Conservation (phyloP, 192 early-diverging fungal species). For the Backusella macrospora region DNA sequence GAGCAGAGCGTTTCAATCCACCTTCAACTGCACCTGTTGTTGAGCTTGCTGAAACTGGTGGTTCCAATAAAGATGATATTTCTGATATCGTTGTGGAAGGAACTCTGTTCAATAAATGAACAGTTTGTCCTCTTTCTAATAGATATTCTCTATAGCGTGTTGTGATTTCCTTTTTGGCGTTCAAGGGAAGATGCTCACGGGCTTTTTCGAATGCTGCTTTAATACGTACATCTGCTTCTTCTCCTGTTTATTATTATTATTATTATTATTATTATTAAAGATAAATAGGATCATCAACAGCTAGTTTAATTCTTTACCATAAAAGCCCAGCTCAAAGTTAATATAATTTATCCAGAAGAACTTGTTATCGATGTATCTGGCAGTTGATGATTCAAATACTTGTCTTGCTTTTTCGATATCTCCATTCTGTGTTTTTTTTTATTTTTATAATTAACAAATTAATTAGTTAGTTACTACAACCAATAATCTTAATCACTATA, state of each 20-base stretch:
- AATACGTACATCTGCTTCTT: conserved; percentile 6
- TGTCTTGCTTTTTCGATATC: conserved; percentile 14
- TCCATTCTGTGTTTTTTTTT: neutral
- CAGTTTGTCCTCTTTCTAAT: conserved; percentile 10
- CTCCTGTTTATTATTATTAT: neutral
- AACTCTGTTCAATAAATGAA: neutral
- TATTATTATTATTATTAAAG: neutral
- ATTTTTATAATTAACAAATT: too few relatives aligned
- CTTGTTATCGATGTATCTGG: neutral
- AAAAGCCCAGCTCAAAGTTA: conserved; percentile 16
- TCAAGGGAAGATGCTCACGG: neutral
- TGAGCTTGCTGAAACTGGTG: neutral
- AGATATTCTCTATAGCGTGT: conserved; percentile 10
- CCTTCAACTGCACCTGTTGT: neutral
- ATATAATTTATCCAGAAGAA: conserved; percentile 24
- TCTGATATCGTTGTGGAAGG: neutral
- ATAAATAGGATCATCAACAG: neutral
- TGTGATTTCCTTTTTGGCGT: conserved; percentile 9
- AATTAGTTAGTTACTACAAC: too few relatives aligned
- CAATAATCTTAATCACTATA: too few relatives aligned
- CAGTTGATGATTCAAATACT: neutral
- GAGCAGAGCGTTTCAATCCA: neutral
- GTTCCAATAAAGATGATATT: neutral
- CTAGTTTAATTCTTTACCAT: neutral
- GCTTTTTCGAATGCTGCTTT: conserved; percentile 13